Evolutionary conservation across 805 yeast species (phyloP).

Genomic region (Lipomyces yamadae): DNA sequence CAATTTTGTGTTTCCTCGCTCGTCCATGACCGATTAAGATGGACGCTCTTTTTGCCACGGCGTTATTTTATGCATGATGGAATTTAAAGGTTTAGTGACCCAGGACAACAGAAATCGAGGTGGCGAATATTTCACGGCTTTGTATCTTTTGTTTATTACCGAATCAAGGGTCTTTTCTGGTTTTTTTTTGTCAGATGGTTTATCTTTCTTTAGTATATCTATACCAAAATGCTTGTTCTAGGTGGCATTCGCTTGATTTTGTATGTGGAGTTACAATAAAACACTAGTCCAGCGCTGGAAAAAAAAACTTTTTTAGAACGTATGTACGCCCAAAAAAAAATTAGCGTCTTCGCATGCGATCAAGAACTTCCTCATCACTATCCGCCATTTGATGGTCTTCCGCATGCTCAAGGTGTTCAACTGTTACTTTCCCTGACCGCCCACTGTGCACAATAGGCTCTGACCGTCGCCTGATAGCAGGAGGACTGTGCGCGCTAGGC

Average conservation of each 20-base stretch:
- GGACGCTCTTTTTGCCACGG: background rate
- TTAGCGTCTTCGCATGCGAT: slow-evolving; percentile 3
- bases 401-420: slow-evolving; percentile 29
- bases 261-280: background rate
- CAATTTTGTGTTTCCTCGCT: background rate
- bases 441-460: slow-evolving; percentile 13
- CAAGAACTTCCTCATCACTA: slow-evolving; percentile 27
- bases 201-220: background rate
- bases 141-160: background rate
- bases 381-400: slow-evolving; percentile 22
- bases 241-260: background rate
- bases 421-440: slow-evolving; percentile 19
- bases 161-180: background rate
- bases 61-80: background rate
- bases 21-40: background rate
- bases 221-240: background rate
- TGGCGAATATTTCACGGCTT: background rate
- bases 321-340: too few relatives aligned
- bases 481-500: background rate
- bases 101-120: background rate
- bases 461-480: background rate
- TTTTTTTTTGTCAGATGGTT: too few relatives aligned
- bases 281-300: too few relatives aligned
- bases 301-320: too few relatives aligned
- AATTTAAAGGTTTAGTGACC: background rate